phyloP scores from a whole-genome alignment of 2,329 filamentous ascomycete genomes.

The Penicillium hordei region DNA sequence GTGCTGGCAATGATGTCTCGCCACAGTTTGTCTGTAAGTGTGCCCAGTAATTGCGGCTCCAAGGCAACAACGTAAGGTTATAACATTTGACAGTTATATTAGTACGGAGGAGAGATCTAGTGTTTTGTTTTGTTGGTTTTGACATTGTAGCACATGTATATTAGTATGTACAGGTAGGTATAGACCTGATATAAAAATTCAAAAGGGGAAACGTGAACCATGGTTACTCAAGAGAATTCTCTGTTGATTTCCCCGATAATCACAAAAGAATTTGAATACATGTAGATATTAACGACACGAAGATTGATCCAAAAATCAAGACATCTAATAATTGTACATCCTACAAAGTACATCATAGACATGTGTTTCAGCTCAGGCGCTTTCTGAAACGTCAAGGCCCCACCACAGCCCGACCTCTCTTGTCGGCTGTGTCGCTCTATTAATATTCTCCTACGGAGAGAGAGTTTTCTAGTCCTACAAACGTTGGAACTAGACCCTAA shows the following conservation, averaged over 20 bases:
- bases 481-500: neutral
- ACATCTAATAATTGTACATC: neutral
- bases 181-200: neutral
- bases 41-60: conserved; percentile 14
- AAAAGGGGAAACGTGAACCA: neutral
- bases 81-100: neutral
- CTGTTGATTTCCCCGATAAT: neutral
- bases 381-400: conserved; percentile 28
- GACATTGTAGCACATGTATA: neutral
- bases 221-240: conserved; percentile 2
- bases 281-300: no score
- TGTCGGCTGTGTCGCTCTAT: conserved; percentile 25
- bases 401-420: conserved; percentile 22
- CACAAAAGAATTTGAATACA: neutral
- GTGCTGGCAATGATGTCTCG: conserved; percentile 21
- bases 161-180: no score
- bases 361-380: conserved; percentile 19
- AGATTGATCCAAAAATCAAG: neutral
- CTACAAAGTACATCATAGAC: neutral
- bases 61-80: conserved; percentile 19
- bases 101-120: neutral
- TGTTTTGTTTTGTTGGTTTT: neutral
- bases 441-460: conserved; percentile 18
- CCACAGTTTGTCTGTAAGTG: neutral
- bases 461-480: neutral